These are phyloP conservation scores for Tricholoma matsutake DNA, from an alignment of 768 basidiomycete species.

Conservation along the genomic window DNA sequence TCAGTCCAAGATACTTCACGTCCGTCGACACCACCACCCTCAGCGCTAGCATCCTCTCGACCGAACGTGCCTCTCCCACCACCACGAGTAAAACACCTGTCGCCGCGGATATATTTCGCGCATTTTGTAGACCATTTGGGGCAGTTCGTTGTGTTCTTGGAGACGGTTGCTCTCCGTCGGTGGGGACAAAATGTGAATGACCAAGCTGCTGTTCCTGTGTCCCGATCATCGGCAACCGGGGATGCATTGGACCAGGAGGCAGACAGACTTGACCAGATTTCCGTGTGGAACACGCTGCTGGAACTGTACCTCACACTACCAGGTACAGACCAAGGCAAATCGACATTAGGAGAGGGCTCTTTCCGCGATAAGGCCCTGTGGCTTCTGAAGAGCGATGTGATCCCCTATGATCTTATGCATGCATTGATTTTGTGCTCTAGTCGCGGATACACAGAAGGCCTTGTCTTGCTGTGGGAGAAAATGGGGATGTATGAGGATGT, in stretches of 20 bases:
- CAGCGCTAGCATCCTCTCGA: constrained; percentile 31
- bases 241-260: constrained; percentile 40
- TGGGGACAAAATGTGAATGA: constrained; percentile 71
- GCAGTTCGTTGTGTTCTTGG: constrained; percentile 84
- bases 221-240: constrained; percentile 11
- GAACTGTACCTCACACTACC: constrained; percentile 83
- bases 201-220: constrained; percentile 6
- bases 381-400: constrained; percentile 54
- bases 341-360: constrained; percentile 29
- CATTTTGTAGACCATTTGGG: constrained; percentile 89
- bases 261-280: constrained; percentile 63
- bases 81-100: constrained; percentile 54
- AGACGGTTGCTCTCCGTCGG: constrained; percentile 73
- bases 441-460: constrained; percentile 73
- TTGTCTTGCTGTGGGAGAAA: constrained; percentile 89
- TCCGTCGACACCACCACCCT: constrained; percentile 28
- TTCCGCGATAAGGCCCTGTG: constrained; percentile 68
- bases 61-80: constrained; percentile 14
- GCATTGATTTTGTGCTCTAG: constrained; percentile 95
- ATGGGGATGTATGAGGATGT: constrained; percentile 97
- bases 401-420: constrained; percentile 87
- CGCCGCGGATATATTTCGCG: constrained; percentile 85
- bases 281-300: constrained; percentile 94
- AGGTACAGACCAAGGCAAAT: constrained; percentile 19
- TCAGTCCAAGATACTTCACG: constrained; percentile 35